These are phyloP conservation scores for Phytopythium aichiense DNA, from an alignment of 352 stramenopile species.

Conservation along the genomic window DNA sequence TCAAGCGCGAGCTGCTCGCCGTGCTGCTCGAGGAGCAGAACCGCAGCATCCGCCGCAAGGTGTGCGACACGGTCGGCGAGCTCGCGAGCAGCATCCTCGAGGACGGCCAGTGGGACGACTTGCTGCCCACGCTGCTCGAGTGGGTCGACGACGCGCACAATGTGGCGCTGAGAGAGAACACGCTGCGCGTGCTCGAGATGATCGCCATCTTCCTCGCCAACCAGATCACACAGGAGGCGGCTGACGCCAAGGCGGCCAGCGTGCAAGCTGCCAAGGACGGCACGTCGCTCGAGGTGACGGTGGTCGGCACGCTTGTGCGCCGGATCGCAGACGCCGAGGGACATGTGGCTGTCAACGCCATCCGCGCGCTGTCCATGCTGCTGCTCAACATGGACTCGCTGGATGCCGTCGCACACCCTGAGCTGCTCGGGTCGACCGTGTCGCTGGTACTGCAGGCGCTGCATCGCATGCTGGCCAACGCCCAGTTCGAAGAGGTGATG, in stretches of 20 bases:
- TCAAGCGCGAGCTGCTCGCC: constrained; percentile 65
- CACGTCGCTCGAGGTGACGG: constrained; percentile 37
- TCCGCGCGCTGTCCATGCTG: constrained; percentile 70
- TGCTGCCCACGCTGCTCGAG: constrained; percentile 63
- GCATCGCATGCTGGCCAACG: constrained; percentile 40
- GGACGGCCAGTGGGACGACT: constrained; percentile 72
- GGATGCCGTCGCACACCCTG: constrained; percentile 41
- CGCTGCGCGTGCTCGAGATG: constrained; percentile 79
- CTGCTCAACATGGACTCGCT: constrained; percentile 70
- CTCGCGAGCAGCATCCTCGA: constrained; percentile 76
- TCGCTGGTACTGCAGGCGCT: constrained; percentile 52
- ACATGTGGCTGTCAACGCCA: constrained; percentile 63
- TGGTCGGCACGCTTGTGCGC: constrained; percentile 47
- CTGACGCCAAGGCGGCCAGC: constrained; percentile 14
- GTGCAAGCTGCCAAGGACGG: constrained; percentile 5
- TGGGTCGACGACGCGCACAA: constrained; percentile 46
- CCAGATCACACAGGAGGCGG: constrained; percentile 39
- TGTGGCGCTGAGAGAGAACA: constrained; percentile 56
- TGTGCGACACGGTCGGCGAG: constrained; percentile 83
- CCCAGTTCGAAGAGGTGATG: constrained; percentile 70
- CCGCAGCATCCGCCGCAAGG: constrained; percentile 75
- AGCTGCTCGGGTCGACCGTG: constrained; percentile 46
- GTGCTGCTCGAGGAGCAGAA: constrained; percentile 61
- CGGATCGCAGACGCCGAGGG: constrained; percentile 51
- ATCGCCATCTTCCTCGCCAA: constrained; percentile 68